phyloP scores from a whole-genome alignment of 148 eudicot genomes.

The Drosera capensis region DNA sequence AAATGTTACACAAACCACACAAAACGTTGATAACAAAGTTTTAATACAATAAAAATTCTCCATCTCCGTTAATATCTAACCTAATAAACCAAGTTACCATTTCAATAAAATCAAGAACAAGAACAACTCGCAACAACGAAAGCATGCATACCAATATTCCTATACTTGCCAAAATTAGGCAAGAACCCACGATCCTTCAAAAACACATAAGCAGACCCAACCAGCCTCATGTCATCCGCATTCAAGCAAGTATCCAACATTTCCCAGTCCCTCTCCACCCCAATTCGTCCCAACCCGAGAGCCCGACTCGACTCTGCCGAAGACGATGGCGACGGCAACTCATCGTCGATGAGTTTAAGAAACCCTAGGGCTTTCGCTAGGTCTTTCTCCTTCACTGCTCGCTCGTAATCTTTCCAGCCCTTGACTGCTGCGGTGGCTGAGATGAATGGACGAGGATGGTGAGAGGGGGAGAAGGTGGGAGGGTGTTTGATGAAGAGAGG shows the following conservation, averaged over 20 bases:
- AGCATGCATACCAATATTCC: slow-evolving; percentile 51
- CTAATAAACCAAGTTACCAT: too few relatives aligned
- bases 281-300: slow-evolving; percentile 13
- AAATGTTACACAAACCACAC: too few relatives aligned
- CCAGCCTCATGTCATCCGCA: slow-evolving; percentile 87
- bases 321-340: slow-evolving; percentile 1
- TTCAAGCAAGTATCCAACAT: slow-evolving; percentile 84
- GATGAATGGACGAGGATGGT: too few relatives aligned
- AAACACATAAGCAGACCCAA: slow-evolving; percentile 55
- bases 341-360: slow-evolving; percentile 23
- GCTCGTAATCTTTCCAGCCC: slow-evolving; percentile 75
- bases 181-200: slow-evolving; percentile 54
- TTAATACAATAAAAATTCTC: too few relatives aligned
- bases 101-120: neutral
- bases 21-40: too few relatives aligned
- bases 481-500: too few relatives aligned
- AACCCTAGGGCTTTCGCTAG: slow-evolving; percentile 59
- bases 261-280: slow-evolving; percentile 70
- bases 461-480: too few relatives aligned
- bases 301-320: slow-evolving; percentile 11
- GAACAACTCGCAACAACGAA: neutral
- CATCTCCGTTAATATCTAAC: too few relatives aligned
- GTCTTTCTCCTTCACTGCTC: slow-evolving; percentile 77
- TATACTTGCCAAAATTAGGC: slow-evolving; percentile 64
- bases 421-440: neutral